Percentiles rank a stretch among this genome's conserved stretches.
Conservation (phyloP, 768 basidiomycete species). For the Termitomyces sp. region DNA sequence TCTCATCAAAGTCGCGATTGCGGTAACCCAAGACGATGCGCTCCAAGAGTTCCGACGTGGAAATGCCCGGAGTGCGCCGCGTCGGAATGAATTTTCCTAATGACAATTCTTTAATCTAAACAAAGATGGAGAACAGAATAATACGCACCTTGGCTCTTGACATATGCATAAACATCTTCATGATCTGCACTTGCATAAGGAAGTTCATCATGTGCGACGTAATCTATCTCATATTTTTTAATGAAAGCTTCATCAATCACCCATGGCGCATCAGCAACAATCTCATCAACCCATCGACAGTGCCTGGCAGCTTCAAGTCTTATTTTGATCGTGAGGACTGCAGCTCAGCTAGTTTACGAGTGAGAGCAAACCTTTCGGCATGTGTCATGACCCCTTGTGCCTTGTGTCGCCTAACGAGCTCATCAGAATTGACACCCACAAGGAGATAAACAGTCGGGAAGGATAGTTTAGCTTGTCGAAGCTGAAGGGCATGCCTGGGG, state of each 20-base stretch:
- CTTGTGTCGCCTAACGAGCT: conserved; percentile 76
- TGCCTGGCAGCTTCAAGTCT: conserved; percentile 91
- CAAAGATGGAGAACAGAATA: not conserved
- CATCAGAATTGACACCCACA: conserved; percentile 90
- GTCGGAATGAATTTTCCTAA: conserved; percentile 94
- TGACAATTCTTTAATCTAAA: not conserved
- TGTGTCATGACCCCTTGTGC: conserved; percentile 84
- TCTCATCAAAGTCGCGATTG: conserved; percentile 80
- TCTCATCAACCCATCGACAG: conserved; percentile 95
- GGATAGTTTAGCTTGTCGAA: conserved; percentile 93
- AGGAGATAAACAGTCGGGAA: conserved; percentile 89
- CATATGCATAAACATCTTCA: conserved; percentile 81
- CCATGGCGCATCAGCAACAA: conserved; percentile 91
- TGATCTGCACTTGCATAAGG: conserved; percentile 78
- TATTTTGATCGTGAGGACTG: not conserved
- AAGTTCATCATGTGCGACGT: conserved; percentile 93
- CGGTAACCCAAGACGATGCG: conserved; percentile 89
- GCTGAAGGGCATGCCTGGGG: conserved; percentile 86
- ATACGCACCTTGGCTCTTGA: conserved; percentile 65
- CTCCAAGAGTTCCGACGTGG: conserved; percentile 89
- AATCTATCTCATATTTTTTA: conserved; percentile 86
- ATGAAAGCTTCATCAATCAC: conserved; percentile 78
- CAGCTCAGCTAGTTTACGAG: not conserved
- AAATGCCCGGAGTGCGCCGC: conserved; percentile 88
- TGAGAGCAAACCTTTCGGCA: conserved; percentile 40